A percentile compares a stretch with the other conserved stretches of the same genome.
These are phyloP conservation scores for Fremontodendron californicum DNA, from an alignment of 345 rosid genomes.

Conservation along the genomic window DNA sequence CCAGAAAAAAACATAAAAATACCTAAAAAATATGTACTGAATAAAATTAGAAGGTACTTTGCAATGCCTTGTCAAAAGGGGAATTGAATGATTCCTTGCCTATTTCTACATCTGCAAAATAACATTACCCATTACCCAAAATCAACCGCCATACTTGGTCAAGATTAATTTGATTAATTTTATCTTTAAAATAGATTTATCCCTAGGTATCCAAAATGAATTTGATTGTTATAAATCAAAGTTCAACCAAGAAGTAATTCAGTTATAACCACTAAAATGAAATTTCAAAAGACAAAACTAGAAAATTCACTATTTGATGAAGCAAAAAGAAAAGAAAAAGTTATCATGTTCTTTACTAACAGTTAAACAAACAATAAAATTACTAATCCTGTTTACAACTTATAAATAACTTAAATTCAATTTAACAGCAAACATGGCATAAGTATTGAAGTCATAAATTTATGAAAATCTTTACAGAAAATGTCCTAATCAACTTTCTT, in stretches of 20 bases:
- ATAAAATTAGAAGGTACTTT: background rate
- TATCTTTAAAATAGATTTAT: background rate
- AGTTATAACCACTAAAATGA: background rate
- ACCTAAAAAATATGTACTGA: background rate
- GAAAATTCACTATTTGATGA: background rate
- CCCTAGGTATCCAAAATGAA: background rate
- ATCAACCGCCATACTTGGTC: background rate
- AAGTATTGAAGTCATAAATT: background rate
- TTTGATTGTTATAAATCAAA: background rate
- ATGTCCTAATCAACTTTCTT: background rate
- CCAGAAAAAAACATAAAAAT: background rate
- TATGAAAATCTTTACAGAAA: background rate
- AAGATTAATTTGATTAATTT: background rate
- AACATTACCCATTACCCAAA: background rate
- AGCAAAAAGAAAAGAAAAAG: background rate
- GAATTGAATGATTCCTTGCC: background rate
- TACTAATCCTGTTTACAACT: background rate
- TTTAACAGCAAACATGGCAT: background rate
- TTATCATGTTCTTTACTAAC: background rate
- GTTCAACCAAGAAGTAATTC: background rate
- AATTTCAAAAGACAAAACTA: background rate
- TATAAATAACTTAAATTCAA: background rate
- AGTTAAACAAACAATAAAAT: background rate
- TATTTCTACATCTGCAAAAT: constrained; percentile 6
- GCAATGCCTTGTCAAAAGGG: background rate